A percentile compares a stretch with the other conserved stretches of the same genome.
Evolutionary conservation across 2,329 filamentous ascomycete genomes (phyloP).

Genomic region (Amylocarpus encephaloides): DNA sequence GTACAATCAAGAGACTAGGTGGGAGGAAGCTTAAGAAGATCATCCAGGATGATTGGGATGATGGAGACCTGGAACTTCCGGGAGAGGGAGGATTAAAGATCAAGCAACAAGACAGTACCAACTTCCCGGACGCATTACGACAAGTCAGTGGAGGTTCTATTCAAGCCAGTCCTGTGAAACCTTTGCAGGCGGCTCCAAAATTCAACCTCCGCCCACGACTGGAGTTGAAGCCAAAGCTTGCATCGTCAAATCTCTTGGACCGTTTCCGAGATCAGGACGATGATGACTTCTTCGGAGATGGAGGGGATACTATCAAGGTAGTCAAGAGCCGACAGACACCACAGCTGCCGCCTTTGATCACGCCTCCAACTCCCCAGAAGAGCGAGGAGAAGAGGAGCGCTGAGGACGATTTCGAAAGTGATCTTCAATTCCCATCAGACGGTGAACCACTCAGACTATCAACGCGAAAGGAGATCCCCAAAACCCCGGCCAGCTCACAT

Average conservation of each 20-base stretch:
- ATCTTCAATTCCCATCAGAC: constrained; percentile 64
- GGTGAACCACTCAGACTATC: constrained; percentile 58
- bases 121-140: constrained; percentile 62
- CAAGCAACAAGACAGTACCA: constrained; percentile 52
- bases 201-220: constrained; percentile 25
- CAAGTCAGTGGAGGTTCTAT: constrained; percentile 50
- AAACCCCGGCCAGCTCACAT: constrained; percentile 51
- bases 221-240: constrained; percentile 22
- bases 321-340: constrained; percentile 49
- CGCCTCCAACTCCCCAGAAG: constrained; percentile 48
- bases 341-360: constrained; percentile 49
- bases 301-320: constrained; percentile 60
- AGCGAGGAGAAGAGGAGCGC: constrained; percentile 29
- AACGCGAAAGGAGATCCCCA: constrained; percentile 52
- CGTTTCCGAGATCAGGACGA: constrained; percentile 58
- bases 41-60: constrained; percentile 74
- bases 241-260: constrained; percentile 48
- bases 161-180: constrained; percentile 46
- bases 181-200: constrained; percentile 32
- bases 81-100: constrained; percentile 54
- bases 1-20: constrained; percentile 86
- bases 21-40: constrained; percentile 65
- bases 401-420: constrained; percentile 65
- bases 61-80: constrained; percentile 68
- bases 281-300: constrained; percentile 58